Conservation (phyloP, 805 yeast genomes). For the Pichia phayaonensis region DNA sequence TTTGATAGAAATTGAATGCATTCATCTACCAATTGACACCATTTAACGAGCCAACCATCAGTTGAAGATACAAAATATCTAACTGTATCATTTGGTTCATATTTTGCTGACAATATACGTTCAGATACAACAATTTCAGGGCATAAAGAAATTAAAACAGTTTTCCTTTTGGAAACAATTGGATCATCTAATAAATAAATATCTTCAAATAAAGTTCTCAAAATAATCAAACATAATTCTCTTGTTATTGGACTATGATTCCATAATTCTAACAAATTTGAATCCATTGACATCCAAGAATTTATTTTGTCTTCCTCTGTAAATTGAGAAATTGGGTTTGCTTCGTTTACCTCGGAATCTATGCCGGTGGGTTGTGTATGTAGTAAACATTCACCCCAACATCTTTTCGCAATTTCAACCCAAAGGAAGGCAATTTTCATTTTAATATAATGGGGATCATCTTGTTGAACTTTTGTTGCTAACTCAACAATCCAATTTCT, state of each 20-base stretch:
- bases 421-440: conserved; percentile 87
- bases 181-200: conserved; percentile 88
- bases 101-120: conserved; percentile 49
- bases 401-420: conserved; percentile 85
- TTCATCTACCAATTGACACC: conserved; percentile 51
- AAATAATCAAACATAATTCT: conserved; percentile 69
- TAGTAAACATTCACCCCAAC: conserved; percentile 75
- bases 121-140: conserved; percentile 77
- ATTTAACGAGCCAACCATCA: conserved; percentile 82
- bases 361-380: conserved; percentile 9
- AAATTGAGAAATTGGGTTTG: conserved; percentile 8
- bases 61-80: conserved; percentile 56
- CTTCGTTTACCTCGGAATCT: background rate
- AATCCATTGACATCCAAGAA: conserved; percentile 88
- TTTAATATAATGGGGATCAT: conserved; percentile 82
- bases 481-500: conserved; percentile 82
- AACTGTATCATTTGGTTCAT: conserved; percentile 59
- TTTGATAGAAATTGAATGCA: conserved; percentile 30
- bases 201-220: conserved; percentile 88
- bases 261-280: conserved; percentile 71
- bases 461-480: conserved; percentile 45
- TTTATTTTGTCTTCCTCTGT: conserved; percentile 44
- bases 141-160: conserved; percentile 72
- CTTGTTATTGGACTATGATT: conserved; percentile 51
- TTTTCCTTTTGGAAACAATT: conserved; percentile 70